Conservation (phyloP, 495 filamentous ascomycete genomes). For the Aspergillus indologenus region DNA sequence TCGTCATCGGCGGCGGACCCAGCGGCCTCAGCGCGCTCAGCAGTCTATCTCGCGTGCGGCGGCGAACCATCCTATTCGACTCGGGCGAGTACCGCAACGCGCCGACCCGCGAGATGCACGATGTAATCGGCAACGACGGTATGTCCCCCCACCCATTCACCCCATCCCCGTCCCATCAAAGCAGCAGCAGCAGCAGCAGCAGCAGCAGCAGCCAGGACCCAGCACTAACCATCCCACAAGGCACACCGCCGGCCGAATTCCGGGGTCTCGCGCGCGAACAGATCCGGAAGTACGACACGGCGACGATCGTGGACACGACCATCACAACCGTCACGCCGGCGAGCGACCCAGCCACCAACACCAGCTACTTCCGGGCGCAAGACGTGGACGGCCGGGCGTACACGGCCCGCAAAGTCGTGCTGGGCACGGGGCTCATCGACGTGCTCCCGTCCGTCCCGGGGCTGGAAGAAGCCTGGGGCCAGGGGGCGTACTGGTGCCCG, state of each 20-base stretch:
- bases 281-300: conserved; percentile 46
- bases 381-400: conserved; percentile 30
- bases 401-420: conserved; percentile 50
- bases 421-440: conserved; percentile 55
- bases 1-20: conserved; percentile 37
- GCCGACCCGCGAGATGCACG: conserved; percentile 55
- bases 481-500: conserved; percentile 60
- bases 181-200: too few relatives aligned
- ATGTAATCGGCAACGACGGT: conserved; percentile 59
- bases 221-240: conserved; percentile 19
- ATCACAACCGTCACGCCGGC: conserved; percentile 43
- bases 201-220: background rate
- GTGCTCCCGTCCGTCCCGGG: conserved; percentile 53
- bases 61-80: conserved; percentile 52
- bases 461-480: conserved; percentile 48
- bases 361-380: conserved; percentile 44
- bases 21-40: conserved; percentile 48
- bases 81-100: conserved; percentile 54
- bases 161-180: too few relatives aligned
- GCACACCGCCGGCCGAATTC: conserved; percentile 51
- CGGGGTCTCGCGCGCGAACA: conserved; percentile 51
- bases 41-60: conserved; percentile 52
- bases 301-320: conserved; percentile 48
- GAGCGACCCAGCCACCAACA: conserved; percentile 19
- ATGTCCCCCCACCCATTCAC: conserved; percentile 3